Percentiles rank a stretch among this genome's conserved stretches.
phyloP scores from a whole-genome alignment of 1,284 basidiomycete species.

The Ustilago trichophora region DNA sequence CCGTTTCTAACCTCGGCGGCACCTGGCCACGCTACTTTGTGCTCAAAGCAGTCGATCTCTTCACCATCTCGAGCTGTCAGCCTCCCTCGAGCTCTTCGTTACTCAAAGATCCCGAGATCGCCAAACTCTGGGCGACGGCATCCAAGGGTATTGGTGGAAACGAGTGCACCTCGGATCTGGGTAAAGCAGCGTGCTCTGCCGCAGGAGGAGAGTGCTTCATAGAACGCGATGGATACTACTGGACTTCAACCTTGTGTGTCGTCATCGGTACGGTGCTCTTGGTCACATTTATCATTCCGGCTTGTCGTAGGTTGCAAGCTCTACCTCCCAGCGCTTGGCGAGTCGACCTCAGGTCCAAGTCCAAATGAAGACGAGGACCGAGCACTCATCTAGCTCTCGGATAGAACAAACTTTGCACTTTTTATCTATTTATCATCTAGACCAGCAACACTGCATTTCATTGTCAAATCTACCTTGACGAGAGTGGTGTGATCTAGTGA shows the following conservation, averaged over 20 bases:
- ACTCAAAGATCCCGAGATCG: slow-evolving; percentile 37
- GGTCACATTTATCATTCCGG: slow-evolving; percentile 81
- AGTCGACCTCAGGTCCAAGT: slow-evolving; percentile 35
- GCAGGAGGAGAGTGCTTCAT: slow-evolving; percentile 83
- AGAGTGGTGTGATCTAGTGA: too few relatives aligned
- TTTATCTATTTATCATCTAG: too few relatives aligned
- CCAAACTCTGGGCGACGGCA: slow-evolving; percentile 33
- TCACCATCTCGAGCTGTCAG: slow-evolving; percentile 56
- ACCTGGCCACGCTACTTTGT: slow-evolving; percentile 97
- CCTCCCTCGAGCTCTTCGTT: slow-evolving; percentile 29
- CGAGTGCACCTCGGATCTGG: slow-evolving; percentile 68
- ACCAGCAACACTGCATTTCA: too few relatives aligned
- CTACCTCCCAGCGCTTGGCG: slow-evolving; percentile 57
- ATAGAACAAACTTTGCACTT: too few relatives aligned
- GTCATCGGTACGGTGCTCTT: slow-evolving; percentile 78
- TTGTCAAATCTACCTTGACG: too few relatives aligned
- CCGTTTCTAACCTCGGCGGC: slow-evolving; percentile 94
- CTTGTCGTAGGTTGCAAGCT: slow-evolving; percentile 80
- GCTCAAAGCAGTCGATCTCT: slow-evolving; percentile 72
- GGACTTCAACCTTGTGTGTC: slow-evolving; percentile 82
- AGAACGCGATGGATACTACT: slow-evolving; percentile 90
- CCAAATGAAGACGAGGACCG: too few relatives aligned
- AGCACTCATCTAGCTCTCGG: too few relatives aligned
- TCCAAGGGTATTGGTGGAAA: slow-evolving; percentile 30
- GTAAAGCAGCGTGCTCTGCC: slow-evolving; percentile 80